These are phyloP conservation scores for Annona cherimola DNA, from an alignment of 164 flowering plant genomes.

Conservation along the genomic window DNA sequence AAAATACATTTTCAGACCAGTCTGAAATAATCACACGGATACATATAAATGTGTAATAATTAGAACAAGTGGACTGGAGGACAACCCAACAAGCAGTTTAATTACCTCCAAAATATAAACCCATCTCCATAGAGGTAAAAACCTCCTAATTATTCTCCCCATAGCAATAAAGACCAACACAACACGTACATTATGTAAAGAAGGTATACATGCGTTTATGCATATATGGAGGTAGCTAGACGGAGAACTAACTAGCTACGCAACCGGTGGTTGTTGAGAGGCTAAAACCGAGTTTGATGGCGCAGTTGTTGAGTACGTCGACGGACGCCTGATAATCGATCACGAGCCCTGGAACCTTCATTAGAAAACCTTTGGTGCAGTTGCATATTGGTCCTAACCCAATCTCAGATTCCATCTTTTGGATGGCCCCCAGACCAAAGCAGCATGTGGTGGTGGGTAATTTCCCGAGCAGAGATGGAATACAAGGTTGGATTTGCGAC, in stretches of 20 bases:
- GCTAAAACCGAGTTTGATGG: constrained; percentile 6
- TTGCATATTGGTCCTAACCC: constrained; percentile 1
- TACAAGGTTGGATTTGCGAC: background rate
- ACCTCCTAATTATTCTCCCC: no score
- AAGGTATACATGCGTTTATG: no score
- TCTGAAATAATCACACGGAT: no score
- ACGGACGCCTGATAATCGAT: background rate
- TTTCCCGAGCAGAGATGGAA: background rate
- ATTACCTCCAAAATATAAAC: no score
- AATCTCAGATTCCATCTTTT: background rate
- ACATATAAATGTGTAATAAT: no score
- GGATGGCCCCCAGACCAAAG: background rate
- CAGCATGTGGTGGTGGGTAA: background rate
- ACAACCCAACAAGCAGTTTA: no score
- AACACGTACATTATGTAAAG: no score
- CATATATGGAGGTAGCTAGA: no score
- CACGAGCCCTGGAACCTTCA: background rate
- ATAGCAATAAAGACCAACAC: no score
- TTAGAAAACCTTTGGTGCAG: constrained; percentile 4
- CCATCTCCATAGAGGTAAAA: no score
- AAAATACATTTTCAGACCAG: no score
- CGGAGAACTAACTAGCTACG: no score
- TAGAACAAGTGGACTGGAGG: background rate
- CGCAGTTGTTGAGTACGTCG: background rate
- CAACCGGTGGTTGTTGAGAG: background rate